A percentile compares a stretch with the other conserved stretches of the same genome.
Conservation (phyloP, 768 basidiomycete species). For the Leccinum pellstonianum region DNA sequence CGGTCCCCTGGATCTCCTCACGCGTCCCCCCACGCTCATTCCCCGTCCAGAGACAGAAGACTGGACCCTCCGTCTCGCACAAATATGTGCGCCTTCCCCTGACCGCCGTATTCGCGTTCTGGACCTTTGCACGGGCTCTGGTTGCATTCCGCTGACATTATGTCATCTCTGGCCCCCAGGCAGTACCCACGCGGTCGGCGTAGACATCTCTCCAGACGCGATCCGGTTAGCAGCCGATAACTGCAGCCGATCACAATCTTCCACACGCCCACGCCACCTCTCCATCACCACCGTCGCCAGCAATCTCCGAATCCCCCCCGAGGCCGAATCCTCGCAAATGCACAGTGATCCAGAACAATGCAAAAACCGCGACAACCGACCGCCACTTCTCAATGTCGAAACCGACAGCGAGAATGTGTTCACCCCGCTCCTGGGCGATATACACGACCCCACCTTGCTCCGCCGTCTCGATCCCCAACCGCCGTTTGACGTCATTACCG, state of each 20-base stretch:
- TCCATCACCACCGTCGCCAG: conserved; percentile 3
- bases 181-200: conserved; percentile 52
- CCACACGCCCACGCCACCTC: conserved; percentile 17
- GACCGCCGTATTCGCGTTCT: conserved; percentile 47
- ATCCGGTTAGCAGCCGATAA: conserved; percentile 49
- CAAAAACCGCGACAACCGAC: neutral
- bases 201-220: conserved; percentile 70
- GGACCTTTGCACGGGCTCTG: conserved; percentile 92
- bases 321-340: neutral
- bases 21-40: conserved; percentile 81
- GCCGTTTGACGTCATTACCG: conserved; percentile 76
- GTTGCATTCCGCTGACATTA: conserved; percentile 87
- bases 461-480: conserved; percentile 34
- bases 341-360: neutral
- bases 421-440: conserved; percentile 43
- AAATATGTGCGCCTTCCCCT: conserved; percentile 37
- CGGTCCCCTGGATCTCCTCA: conserved; percentile 73
- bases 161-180: conserved; percentile 61
- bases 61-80: conserved; percentile 65
- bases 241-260: conserved; percentile 20
- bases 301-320: conserved; percentile 2
- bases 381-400: neutral
- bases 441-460: conserved; percentile 33
- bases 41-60: conserved; percentile 95
- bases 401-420: conserved; percentile 28